Base-by-base conservation (phyloP, 495 filamentous ascomycete species). In the Lasiosphaeria hispida region DNA sequence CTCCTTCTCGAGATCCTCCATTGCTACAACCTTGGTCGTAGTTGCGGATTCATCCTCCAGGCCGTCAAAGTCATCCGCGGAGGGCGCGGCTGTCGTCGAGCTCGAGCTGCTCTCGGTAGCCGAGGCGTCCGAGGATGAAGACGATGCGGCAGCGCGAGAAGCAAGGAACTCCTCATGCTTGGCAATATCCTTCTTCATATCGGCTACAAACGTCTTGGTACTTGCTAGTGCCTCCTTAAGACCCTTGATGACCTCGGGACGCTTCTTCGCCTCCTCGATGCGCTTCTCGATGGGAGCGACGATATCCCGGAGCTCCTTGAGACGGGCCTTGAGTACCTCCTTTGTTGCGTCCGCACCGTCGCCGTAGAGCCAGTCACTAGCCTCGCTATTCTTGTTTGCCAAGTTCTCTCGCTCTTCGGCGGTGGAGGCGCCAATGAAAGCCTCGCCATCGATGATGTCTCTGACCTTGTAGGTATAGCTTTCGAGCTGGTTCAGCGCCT, bases 401-500 rank as follows among this genome's bases (percentile, higher is more conserved):
- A 97, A 82, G 23, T 66, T 63, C 3, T 75, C 67, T 34, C 89
- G 78, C 59, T 89, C 81, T 17, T 81, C 80, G 1, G 79, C 69
- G 44, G 86, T 92, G 44, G 91, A 84, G 10, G 80, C 84, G 10
- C 75, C 79, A 40, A 86, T 73, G 70, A 97, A 97, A 13, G 80
- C 81, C 54, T 87, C 83, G 59, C 88, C 85, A 13, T 87, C 85
- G 9, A 95, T 72, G 15, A 92, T 76, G 72, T 97, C 95, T 5
- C 91, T 86, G 40, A 87, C 83, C 58, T 84, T 86, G 79, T 99
- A 99, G 42, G 92, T 96, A 70, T 89, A 96, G n/a, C 81, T 85
- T 70, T 99, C 94, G 23, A 99, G 84, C 63, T 88, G 86, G 75
- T 99, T 99, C 30, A 96, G 75, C 9, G 89, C 82, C 71, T 96